Conservation (phyloP, 352 stramenopile species). For the Ochromonadaceae sp. region DNA sequence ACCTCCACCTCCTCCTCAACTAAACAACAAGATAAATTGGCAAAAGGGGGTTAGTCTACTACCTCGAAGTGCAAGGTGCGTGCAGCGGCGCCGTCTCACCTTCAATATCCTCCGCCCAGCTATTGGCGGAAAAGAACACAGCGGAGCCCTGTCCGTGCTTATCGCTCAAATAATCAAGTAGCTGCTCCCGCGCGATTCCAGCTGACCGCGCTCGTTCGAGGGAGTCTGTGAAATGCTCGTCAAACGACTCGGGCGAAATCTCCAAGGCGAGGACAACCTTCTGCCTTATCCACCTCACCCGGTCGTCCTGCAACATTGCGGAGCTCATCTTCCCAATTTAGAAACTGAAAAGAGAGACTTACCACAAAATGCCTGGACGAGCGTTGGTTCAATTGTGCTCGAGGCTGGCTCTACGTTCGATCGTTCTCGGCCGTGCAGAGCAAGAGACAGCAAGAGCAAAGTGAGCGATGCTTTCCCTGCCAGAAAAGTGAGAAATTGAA, state of each 20-base stretch:
- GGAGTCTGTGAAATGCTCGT: constrained; percentile 12
- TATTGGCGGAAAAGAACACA: neutral
- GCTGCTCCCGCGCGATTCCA: neutral
- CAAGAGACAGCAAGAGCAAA: too few species aligned
- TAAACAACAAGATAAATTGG: constrained; percentile 12
- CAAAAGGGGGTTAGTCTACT: neutral
- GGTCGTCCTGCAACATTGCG: constrained; percentile 7
- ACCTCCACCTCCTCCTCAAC: constrained; percentile 31
- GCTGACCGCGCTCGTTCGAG: constrained; percentile 12
- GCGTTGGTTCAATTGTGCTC: too few species aligned
- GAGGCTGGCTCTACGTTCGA: too few species aligned
- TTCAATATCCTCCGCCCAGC: constrained; percentile 11
- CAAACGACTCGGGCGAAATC: constrained; percentile 1
- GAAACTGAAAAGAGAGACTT: too few species aligned
- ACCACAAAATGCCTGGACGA: too few species aligned
- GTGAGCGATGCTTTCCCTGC: too few species aligned
- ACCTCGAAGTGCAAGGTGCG: neutral
- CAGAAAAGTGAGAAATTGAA: too few species aligned
- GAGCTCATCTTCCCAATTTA: too few species aligned
- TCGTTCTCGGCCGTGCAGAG: too few species aligned
- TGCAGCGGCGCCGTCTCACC: neutral
- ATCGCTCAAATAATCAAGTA: constrained; percentile 4
- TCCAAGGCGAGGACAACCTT: constrained; percentile 3
- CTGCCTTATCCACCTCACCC: constrained; percentile 10
- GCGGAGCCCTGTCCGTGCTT: neutral